phyloP scores from a whole-genome alignment of 768 basidiomycete species.

The Artomyces pyxidatus region DNA sequence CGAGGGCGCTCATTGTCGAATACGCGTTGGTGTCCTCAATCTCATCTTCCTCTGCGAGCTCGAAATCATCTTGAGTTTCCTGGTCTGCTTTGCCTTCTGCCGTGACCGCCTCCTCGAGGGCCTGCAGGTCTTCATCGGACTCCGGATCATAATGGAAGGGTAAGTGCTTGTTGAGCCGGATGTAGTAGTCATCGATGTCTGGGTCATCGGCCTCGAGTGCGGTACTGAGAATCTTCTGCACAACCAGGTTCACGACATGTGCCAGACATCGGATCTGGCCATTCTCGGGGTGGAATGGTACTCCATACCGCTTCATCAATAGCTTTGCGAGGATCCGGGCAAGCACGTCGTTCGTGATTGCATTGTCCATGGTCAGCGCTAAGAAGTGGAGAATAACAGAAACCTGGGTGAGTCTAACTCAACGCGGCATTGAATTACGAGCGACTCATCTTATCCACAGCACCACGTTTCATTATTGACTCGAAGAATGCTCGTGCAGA shows the following conservation, averaged over 20 bases:
- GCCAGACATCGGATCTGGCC: constrained; percentile 26
- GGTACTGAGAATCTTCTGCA: constrained; percentile 24
- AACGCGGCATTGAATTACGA: constrained; percentile 8
- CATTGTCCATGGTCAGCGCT: constrained; percentile 27
- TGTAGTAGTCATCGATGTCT: background rate
- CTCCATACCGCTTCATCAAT: constrained; percentile 23
- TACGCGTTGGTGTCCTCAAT: background rate
- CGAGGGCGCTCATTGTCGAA: constrained; percentile 12
- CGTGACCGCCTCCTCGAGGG: too few relatives aligned
- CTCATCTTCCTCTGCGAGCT: constrained; percentile 14
- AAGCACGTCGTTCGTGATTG: constrained; percentile 27
- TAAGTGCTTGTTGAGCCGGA: background rate
- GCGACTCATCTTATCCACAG: constrained; percentile 29
- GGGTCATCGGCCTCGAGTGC: background rate
- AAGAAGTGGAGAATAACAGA: constrained; percentile 15
- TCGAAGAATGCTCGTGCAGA: constrained; percentile 24
- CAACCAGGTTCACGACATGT: constrained; percentile 31
- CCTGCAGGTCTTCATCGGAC: background rate
- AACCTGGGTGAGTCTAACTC: constrained; percentile 2
- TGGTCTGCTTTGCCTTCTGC: constrained; percentile 2
- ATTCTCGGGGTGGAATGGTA: constrained; percentile 21
- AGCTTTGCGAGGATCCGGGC: constrained; percentile 8
- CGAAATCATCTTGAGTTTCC: constrained; percentile 17
- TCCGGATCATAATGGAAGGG: background rate
- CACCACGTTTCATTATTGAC: constrained; percentile 17